Evolutionary conservation across 257 asterid genomes (phyloP).

Genomic region (Penstemon newberryi): DNA sequence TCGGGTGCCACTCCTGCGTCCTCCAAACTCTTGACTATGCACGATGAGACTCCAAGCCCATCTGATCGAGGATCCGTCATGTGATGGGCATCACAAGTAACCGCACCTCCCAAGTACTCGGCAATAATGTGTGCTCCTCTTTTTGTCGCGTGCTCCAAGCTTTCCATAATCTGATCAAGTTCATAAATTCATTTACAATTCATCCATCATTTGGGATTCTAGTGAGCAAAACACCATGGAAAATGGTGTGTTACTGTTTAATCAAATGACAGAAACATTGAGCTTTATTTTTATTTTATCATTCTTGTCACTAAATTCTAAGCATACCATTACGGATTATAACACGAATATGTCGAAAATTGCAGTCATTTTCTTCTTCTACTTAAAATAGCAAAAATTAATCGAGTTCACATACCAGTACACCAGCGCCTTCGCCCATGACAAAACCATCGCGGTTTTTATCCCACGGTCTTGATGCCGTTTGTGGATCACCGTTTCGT

Average conservation of each 20-base stretch:
- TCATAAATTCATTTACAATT: not conserved
- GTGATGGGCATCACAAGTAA: constrained; percentile 55
- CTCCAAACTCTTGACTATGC: constrained; percentile 42
- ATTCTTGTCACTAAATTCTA: no score
- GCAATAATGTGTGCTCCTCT: constrained; percentile 48
- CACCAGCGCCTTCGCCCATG: constrained; percentile 72
- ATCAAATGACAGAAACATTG: no score
- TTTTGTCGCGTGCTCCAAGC: constrained; percentile 52
- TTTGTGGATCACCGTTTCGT: constrained; percentile 38
- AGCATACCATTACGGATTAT: no score
- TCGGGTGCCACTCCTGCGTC: constrained; percentile 63
- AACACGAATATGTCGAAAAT: no score
- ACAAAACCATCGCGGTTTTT: constrained; percentile 69
- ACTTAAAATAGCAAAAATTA: not conserved
- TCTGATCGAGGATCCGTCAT: constrained; percentile 51
- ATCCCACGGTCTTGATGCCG: constrained; percentile 87
- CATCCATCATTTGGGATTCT: not conserved
- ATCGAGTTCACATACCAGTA: constrained; percentile 41
- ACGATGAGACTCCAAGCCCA: constrained; percentile 51
- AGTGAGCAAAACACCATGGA: no score
- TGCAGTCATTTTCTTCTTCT: no score
- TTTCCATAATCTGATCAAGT: constrained; percentile 43
- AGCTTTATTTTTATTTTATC: no score
- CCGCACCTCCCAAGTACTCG: constrained; percentile 57
- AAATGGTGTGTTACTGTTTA: no score